A percentile compares a stretch with the other conserved stretches of the same genome.
Evolutionary conservation across 371 early-diverging fungal genomes (phyloP).

Genomic region (Zychaea mexicana): DNA sequence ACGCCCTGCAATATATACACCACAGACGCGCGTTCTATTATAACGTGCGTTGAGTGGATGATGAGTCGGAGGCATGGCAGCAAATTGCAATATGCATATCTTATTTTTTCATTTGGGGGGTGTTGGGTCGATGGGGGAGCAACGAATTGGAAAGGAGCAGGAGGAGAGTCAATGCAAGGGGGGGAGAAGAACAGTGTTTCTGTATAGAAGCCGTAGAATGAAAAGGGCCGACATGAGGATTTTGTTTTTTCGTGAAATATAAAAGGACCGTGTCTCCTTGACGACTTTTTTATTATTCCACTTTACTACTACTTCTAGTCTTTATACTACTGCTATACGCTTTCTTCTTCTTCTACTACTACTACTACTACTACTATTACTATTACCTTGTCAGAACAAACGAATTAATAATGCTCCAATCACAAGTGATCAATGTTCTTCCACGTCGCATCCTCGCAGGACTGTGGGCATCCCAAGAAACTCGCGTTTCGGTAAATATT

Average conservation of each 20-base stretch:
- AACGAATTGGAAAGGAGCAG: not conserved
- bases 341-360: conserved; percentile 6
- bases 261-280: not conserved
- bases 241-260: not conserved
- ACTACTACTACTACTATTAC: conserved; percentile 7
- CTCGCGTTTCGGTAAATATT: conserved; percentile 43
- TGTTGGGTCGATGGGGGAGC: not conserved
- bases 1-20: too few relatives aligned
- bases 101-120: not conserved
- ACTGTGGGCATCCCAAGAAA: conserved; percentile 44
- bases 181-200: conserved; percentile 2
- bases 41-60: too few relatives aligned
- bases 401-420: conserved; percentile 33
- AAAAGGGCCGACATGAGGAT: not conserved
- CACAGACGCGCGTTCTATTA: too few relatives aligned
- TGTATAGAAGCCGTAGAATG: conserved; percentile 17
- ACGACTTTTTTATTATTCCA: conserved; percentile 1
- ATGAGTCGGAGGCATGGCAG: not conserved
- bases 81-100: conserved; percentile 4
- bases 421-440: conserved; percentile 42
- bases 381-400: not conserved
- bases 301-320: conserved; percentile 4
- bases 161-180: conserved; percentile 9
- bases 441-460: conserved; percentile 38
- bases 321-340: conserved; percentile 9